phyloP scores from a whole-genome alignment of 768 basidiomycete species.

The Pleurotus citrinopileatus region DNA sequence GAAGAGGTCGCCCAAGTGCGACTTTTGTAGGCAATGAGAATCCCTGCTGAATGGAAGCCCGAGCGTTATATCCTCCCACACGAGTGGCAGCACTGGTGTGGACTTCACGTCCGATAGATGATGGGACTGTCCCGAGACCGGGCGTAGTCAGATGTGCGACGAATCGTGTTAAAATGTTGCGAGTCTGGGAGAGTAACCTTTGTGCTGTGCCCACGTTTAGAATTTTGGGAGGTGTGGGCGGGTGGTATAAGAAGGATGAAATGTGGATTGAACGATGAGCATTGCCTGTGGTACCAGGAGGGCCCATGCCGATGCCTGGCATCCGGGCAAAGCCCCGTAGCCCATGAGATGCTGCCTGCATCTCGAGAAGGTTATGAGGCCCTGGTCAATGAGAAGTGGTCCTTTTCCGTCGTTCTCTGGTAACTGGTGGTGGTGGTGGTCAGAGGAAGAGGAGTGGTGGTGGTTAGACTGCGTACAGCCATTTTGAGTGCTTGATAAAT shows the following conservation, averaged over 20 bases:
- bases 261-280: conserved; percentile 44
- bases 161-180: conserved; percentile 52
- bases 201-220: conserved; percentile 34
- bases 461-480: neutral
- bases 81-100: conserved; percentile 20
- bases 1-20: conserved; percentile 45
- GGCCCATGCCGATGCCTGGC: conserved; percentile 13
- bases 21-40: conserved; percentile 55
- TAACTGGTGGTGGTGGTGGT: conserved; percentile 3
- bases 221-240: conserved; percentile 25
- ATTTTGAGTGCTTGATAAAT: neutral
- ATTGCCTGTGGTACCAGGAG: conserved; percentile 25
- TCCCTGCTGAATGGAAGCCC: conserved; percentile 46
- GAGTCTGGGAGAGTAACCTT: conserved; percentile 50
- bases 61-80: conserved; percentile 25
- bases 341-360: conserved; percentile 47
- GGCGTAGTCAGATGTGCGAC: conserved; percentile 58
- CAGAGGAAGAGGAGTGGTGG: neutral
- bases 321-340: conserved; percentile 38
- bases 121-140: conserved; percentile 34
- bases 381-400: neutral
- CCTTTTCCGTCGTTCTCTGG: too few relatives aligned
- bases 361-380: conserved; percentile 17
- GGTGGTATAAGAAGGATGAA: conserved; percentile 34
- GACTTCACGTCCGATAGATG: conserved; percentile 9